Percentiles rank a stretch among this genome's conserved stretches.
phyloP scores from a whole-genome alignment of 352 stramenopile genomes.

The Phytophthora cajani region DNA sequence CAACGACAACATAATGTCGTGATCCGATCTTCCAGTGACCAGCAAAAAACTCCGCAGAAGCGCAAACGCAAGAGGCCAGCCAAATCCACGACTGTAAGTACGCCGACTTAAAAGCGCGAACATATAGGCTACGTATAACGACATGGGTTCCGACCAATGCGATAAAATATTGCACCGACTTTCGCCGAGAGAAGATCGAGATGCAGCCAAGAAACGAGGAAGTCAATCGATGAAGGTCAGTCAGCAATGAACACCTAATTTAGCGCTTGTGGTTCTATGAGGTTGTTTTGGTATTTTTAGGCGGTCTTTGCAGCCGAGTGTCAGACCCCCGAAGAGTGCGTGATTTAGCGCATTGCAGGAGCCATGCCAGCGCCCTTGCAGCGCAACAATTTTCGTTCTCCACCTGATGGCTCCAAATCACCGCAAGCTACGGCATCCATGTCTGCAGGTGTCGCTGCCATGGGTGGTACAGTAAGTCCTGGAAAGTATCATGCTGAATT shows the following conservation, averaged over 20 bases:
- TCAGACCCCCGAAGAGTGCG: constrained; percentile 1
- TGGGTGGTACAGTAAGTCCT: constrained; percentile 19
- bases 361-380: constrained; percentile 49
- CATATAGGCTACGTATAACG: constrained; percentile 20
- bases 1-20: constrained; percentile 18
- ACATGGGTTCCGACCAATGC: constrained; percentile 9
- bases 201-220: constrained; percentile 19
- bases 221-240: constrained; percentile 20
- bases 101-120: constrained; percentile 20
- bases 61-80: constrained; percentile 42
- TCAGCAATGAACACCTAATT: constrained; percentile 36
- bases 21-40: constrained; percentile 20
- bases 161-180: constrained; percentile 11
- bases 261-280: constrained; percentile 18
- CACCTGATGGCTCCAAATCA: constrained; percentile 35
- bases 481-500: constrained; percentile 53
- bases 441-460: constrained; percentile 22
- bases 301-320: neutral
- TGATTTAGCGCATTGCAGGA: constrained; percentile 3
- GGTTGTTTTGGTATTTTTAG: constrained; percentile 41
- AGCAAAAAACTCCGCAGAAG: constrained; percentile 42
- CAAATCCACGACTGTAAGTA: constrained; percentile 27
- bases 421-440: constrained; percentile 17
- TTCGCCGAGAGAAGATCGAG: constrained; percentile 12
- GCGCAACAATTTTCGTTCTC: constrained; percentile 71